These are phyloP conservation scores for Solanum ahanhuiri DNA, from an alignment of 257 asterid genomes.

Conservation along the genomic window DNA sequence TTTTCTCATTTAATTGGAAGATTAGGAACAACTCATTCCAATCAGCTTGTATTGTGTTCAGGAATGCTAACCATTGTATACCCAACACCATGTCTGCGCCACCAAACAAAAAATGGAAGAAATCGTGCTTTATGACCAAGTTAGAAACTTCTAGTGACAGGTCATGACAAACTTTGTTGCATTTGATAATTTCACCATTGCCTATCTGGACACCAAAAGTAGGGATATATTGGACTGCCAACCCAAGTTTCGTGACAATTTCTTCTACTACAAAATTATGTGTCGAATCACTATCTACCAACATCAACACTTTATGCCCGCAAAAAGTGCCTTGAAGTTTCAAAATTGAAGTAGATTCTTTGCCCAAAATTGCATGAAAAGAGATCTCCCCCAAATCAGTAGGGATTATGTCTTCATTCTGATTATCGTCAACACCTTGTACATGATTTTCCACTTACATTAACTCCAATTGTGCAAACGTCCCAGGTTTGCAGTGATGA, in stretches of 20 bases:
- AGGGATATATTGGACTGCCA: background rate
- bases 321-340: background rate
- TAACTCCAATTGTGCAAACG: background rate
- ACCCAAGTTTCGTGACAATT: background rate
- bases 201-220: background rate
- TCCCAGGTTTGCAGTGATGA: too few species aligned
- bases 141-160: background rate
- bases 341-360: background rate
- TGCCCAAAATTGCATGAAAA: background rate
- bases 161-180: background rate
- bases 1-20: background rate
- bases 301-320: background rate
- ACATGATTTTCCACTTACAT: background rate
- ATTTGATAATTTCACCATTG: background rate
- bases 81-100: background rate
- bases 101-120: background rate
- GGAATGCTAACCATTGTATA: background rate
- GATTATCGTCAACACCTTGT: background rate
- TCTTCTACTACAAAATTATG: background rate
- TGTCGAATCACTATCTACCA: background rate
- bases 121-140: background rate
- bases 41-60: constrained; percentile 3
- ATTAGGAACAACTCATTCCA: constrained; percentile 6
- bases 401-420: background rate
- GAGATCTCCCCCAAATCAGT: background rate